Base-by-base conservation (phyloP, 2,329 filamentous ascomycete genomes). In the Corynespora cassiicola region DNA sequence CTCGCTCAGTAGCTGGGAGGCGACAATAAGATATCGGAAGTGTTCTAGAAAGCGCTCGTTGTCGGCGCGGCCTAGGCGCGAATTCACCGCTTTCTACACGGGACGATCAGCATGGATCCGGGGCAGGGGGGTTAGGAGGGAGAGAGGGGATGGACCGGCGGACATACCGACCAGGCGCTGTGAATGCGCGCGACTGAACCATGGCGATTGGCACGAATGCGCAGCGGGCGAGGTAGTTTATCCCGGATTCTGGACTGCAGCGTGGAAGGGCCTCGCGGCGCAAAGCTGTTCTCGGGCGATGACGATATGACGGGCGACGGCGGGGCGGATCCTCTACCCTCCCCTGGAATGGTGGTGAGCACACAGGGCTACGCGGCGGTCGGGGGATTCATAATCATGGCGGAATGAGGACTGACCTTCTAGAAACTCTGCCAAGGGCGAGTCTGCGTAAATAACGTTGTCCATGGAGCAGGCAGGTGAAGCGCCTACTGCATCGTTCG, bases 1-100 rank as follows among this genome's bases (percentile, higher is more conserved):
- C 25, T 87, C 87, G 58, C 83, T 90, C 25, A 96, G 76, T 10
- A 96, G 79, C 65, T 96, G 90, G 15, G 91, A 96, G 33, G 90
- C 90, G 60, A 96, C 87, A 50, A 96, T 88, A 15, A 88, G 87
- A 70, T 96, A 96, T 49, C 91, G 87, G 61, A 96, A 96, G 62
- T 90, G 87, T 69, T 96, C 91, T 42, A 96, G 78, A 59, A 96
- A 96, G 52, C 85, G 85, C 53, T 86, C 80, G 63, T 91, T 95
- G 56, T 95, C 90, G 54, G 81, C 83, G 50, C 85, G 79, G 38
- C 88, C 85, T 47, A 95, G 79, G 45, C 82, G 80, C 25, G 85
- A 84, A 50, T 86, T 87, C 41, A 91, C 79, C 7, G 81, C 86
- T 56, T 78, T 80, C 85, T 88, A 59, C 19, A 28, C 19, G 14